Evolutionary conservation across 208 protist genomes (phyloP).

Genomic region (Crithidia thermophila): DNA sequence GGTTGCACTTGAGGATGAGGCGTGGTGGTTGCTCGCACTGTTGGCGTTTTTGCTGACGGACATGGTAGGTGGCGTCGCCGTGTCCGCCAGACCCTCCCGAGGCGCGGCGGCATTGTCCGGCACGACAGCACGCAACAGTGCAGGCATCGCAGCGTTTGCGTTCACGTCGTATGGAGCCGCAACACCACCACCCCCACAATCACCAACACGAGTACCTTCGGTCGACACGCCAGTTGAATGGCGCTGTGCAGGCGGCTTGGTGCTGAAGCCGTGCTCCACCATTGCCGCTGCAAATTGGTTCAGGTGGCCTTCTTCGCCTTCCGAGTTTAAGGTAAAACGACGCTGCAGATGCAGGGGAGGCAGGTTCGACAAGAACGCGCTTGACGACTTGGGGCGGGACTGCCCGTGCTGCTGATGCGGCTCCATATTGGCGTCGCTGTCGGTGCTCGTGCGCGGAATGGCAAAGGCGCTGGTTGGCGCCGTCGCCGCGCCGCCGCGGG

Average conservation of each 20-base stretch:
- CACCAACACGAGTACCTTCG: no score
- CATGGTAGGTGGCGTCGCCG: no score
- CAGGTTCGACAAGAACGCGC: slow-evolving; percentile 1
- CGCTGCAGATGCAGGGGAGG: slow-evolving; percentile 20
- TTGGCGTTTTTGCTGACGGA: no score
- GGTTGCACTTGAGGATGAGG: no score
- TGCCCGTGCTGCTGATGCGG: not conserved
- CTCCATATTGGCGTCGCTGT: not conserved
- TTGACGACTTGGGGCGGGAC: not conserved
- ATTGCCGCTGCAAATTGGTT: slow-evolving; percentile 31
- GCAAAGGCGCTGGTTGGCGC: not conserved
- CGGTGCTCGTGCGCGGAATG: not conserved
- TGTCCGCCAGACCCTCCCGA: no score
- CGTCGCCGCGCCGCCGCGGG: not conserved
- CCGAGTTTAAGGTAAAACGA: slow-evolving; percentile 16
- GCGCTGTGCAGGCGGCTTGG: not conserved
- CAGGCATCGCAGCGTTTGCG: no score
- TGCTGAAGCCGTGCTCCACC: slow-evolving; percentile 28
- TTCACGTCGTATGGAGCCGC: no score
- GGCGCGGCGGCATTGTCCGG: no score
- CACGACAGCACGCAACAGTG: no score
- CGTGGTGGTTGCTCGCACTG: no score
- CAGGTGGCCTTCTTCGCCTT: slow-evolving; percentile 14
- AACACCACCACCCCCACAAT: no score
- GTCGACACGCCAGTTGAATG: not conserved